phyloP scores from a whole-genome alignment of 2,329 filamentous ascomycete genomes.

The Bipolaris zeicola region DNA sequence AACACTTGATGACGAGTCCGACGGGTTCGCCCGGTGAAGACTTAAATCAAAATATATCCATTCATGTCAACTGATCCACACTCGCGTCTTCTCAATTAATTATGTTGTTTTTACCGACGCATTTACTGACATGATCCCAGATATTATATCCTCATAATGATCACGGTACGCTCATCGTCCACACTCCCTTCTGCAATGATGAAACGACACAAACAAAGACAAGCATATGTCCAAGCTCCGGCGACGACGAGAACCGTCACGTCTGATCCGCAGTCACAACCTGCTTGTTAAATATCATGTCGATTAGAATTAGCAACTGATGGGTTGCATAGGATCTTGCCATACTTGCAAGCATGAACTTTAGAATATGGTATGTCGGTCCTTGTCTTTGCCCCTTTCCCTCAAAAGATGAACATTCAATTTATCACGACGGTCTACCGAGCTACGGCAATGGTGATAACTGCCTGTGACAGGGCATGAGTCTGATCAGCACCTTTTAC shows the following conservation, averaged over 20 bases:
- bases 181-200: constrained; percentile 62
- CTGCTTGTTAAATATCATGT: constrained; percentile 7
- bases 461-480: constrained; percentile 74
- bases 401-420: constrained; percentile 50
- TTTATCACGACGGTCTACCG: constrained; percentile 87
- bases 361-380: constrained; percentile 2
- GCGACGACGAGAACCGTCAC: constrained; percentile 55
- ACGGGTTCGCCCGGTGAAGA: constrained; percentile 72
- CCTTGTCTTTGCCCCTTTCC: not conserved
- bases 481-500: constrained; percentile 34
- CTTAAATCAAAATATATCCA: constrained; percentile 64
- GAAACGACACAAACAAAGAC: constrained; percentile 81
- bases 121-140: constrained; percentile 13
- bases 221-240: constrained; percentile 96
- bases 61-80: constrained; percentile 64
- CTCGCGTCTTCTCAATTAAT: not conserved
- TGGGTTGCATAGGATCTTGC: constrained; percentile 7
- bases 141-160: constrained; percentile 11
- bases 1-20: constrained; percentile 76
- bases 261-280: constrained; percentile 34
- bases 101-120: constrained; percentile 3
- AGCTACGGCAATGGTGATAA: constrained; percentile 80
- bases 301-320: constrained; percentile 12
- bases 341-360: not conserved
- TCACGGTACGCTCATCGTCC: constrained; percentile 26